Percentiles rank a stretch among this genome's conserved stretches.
Evolutionary conservation across 2,329 filamentous ascomycete species (phyloP).

Genomic region (Talaromyces rugulosus): DNA sequence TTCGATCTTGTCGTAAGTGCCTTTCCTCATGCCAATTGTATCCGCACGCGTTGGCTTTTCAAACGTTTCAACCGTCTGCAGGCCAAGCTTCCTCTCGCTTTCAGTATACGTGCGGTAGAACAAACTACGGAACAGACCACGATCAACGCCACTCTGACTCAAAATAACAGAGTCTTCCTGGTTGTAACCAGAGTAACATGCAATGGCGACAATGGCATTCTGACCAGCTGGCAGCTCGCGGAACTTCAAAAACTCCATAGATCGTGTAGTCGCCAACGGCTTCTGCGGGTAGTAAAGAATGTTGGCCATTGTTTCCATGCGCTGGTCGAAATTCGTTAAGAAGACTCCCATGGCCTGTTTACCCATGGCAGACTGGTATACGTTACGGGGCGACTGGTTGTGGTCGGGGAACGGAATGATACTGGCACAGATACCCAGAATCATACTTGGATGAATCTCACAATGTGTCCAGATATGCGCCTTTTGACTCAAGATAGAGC

Average conservation of each 20-base stretch:
- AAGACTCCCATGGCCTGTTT: conserved; percentile 99
- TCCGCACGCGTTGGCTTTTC: conserved; percentile 89
- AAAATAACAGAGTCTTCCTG: conserved; percentile 99
- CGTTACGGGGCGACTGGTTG: conserved; percentile 96
- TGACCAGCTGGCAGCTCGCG: conserved; percentile 93
- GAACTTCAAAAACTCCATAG: conserved; percentile 99
- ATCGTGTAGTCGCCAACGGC: conserved; percentile 88
- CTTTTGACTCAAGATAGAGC: conserved; percentile 78
- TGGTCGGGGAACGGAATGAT: conserved; percentile 99
- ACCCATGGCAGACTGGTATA: conserved; percentile 98
- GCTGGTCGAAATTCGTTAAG: conserved; percentile 90
- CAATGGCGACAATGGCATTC: conserved; percentile 97
- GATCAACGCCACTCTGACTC: conserved; percentile 99
- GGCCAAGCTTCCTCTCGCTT: conserved; percentile 91
- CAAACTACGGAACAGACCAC: conserved; percentile 91
- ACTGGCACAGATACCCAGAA: conserved; percentile 94
- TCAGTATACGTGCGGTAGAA: conserved; percentile 98
- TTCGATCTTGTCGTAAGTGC: conserved; percentile 95
- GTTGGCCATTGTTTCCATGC: conserved; percentile 99
- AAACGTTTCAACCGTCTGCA: conserved; percentile 88
- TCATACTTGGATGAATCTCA: conserved; percentile 99
- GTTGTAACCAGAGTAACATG: conserved; percentile 97
- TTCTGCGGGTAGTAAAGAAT: conserved; percentile 99
- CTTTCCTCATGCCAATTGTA: conserved; percentile 87
- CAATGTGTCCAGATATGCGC: conserved; percentile 96